Percentiles rank a stretch among this genome's conserved stretches.
phyloP scores from a whole-genome alignment of 2,329 filamentous ascomycete genomes.

The Diaporthe helianthi region DNA sequence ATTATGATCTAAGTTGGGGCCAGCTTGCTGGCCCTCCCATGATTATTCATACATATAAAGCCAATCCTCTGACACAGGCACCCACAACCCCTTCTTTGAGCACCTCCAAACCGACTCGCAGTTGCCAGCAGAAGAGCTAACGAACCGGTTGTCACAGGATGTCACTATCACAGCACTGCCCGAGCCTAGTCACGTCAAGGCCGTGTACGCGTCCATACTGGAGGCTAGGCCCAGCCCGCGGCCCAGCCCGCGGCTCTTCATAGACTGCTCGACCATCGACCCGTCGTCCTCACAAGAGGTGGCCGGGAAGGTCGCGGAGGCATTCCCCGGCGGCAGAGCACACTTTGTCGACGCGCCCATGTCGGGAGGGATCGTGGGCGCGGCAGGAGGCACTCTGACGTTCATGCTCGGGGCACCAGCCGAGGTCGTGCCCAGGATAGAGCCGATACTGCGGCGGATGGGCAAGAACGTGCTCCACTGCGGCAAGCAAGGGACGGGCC shows the following conservation, averaged over 20 bases:
- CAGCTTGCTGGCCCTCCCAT: conserved; percentile 61
- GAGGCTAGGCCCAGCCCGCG: conserved; percentile 55
- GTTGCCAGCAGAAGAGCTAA: conserved; percentile 25
- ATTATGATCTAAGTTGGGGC: conserved; percentile 79
- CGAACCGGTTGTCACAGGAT: conserved; percentile 61
- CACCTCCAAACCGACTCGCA: not conserved
- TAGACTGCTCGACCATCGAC: conserved; percentile 97
- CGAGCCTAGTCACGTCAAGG: conserved; percentile 85
- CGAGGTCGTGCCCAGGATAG: conserved; percentile 67
- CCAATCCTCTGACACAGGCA: conserved; percentile 73
- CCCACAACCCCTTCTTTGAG: conserved; percentile 29
- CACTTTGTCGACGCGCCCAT: conserved; percentile 94
- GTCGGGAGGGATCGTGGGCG: conserved; percentile 94
- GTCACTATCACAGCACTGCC: conserved; percentile 88
- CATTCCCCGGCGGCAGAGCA: conserved; percentile 68
- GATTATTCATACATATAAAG: conserved; percentile 70
- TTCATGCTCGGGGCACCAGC: conserved; percentile 88
- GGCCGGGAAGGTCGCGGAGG: conserved; percentile 65
- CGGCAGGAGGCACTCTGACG: conserved; percentile 83
- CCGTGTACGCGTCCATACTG: conserved; percentile 81
- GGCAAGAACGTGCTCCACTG: conserved; percentile 87
- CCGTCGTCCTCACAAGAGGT: conserved; percentile 82
- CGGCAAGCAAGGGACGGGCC: conserved; percentile 81
- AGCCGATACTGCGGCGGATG: conserved; percentile 79
- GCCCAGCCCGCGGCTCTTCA: conserved; percentile 76